These are phyloP conservation scores for Lactarius psammicola DNA, from an alignment of 768 basidiomycete species.

Conservation along the genomic window DNA sequence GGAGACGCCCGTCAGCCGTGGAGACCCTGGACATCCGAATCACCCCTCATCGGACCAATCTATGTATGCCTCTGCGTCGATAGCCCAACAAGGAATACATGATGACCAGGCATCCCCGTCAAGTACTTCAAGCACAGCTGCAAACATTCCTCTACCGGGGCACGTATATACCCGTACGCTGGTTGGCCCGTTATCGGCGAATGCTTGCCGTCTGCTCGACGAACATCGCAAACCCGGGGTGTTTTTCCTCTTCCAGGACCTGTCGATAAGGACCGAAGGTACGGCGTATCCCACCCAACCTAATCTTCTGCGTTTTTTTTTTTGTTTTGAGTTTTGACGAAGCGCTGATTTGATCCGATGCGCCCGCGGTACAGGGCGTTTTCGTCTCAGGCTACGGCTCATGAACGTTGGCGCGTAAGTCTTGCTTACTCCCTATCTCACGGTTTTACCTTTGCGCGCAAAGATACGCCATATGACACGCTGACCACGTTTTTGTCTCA, in stretches of 20 bases:
- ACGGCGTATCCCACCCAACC: slow-evolving; percentile 27
- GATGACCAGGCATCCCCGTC: slow-evolving; percentile 32
- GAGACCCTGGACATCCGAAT: slow-evolving; percentile 9
- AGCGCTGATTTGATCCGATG: slow-evolving; percentile 25
- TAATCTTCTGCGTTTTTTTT: slow-evolving; percentile 14
- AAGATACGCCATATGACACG: background rate
- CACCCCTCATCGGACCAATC: slow-evolving; percentile 28
- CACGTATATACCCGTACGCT: slow-evolving; percentile 83
- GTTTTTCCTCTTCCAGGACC: slow-evolving; percentile 93
- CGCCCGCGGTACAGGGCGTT: slow-evolving; percentile 57
- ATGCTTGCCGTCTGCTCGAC: slow-evolving; percentile 80
- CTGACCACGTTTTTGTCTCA: slow-evolving; percentile 1
- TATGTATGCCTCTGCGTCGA: slow-evolving; percentile 29
- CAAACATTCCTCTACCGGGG: slow-evolving; percentile 52
- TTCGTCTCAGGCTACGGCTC: slow-evolving; percentile 81
- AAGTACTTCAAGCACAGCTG: slow-evolving; percentile 36
- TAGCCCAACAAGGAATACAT: slow-evolving; percentile 29
- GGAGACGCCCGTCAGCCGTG: slow-evolving; percentile 5
- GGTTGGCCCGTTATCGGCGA: slow-evolving; percentile 84
- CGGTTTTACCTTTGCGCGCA: slow-evolving; percentile 11
- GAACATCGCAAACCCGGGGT: slow-evolving; percentile 84
- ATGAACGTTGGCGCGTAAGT: slow-evolving; percentile 92
- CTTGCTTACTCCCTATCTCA: slow-evolving; percentile 8
- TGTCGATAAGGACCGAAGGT: slow-evolving; percentile 94
- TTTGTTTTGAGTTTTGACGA: background rate